Evolutionary conservation across 768 basidiomycete species (phyloP), one percentile per base, ranked within the genome.

Genomic region (Pleurotus citrinopileatus): DNA sequence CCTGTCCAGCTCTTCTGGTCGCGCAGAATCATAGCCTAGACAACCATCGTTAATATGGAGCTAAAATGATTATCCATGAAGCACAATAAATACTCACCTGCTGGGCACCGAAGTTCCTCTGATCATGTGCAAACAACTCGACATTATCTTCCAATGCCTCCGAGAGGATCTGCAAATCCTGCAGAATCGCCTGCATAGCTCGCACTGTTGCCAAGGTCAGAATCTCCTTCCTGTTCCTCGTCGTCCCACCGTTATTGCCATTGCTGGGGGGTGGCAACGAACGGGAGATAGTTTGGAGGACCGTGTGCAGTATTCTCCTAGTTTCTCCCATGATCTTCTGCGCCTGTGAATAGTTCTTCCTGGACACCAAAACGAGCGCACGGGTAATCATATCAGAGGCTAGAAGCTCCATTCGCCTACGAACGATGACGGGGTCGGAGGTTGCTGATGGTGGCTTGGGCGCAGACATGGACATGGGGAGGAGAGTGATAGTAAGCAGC

Each of bases 371-470:
- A 26, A 98, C 89, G 26, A 99, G 79, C 15, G 89, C 88, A 9
- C 97, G 86, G 2, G 94, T 94, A 66, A 98, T 94, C 94, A 98
- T 98, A 70, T 98, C 97, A 23, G 89, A 90, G 22, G 94, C 91
- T 34, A 98, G 81, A 3, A 99, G 82, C 74, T 99, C 97, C 94
- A 98, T 97, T 20, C 96, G 76, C 34, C 97, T 79, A 23, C 97
- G 85, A 23, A 96, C 90, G 61, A 99, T 94, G 48, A 89, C 84
- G 0, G 94, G 87, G 64, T 96, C 92, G 0, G 91, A 91, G 3
- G 72, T 72, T 4, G 73, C 67, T 29, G 79, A 72, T 1, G 76
- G 75, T 26, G 81, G 74, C 44, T 63, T 66, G 2, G 76, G 72
- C 10, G 66, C 63, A 52, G 60, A 70, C 15, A 65, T 59, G 46